phyloP scores from a whole-genome alignment of 2,329 filamentous ascomycete species.

The Colletotrichum truncatum region DNA sequence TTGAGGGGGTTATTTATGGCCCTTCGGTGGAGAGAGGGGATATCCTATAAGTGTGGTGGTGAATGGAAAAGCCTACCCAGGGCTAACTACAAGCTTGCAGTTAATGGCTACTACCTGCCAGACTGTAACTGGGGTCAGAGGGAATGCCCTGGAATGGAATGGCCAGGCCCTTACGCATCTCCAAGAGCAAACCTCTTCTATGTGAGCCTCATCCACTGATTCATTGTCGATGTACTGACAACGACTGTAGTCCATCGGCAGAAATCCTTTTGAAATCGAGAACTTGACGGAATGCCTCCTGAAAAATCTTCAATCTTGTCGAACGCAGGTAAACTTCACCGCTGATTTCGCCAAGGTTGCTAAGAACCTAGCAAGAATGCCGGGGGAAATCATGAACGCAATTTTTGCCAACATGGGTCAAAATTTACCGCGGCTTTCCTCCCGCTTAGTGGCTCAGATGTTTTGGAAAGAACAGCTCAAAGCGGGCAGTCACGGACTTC shows the following conservation, averaged over 20 bases:
- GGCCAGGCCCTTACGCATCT: background rate
- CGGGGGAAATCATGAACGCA: background rate
- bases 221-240: background rate
- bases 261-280: background rate
- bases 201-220: background rate
- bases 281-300: background rate
- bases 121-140: background rate
- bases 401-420: background rate
- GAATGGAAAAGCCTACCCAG: background rate
- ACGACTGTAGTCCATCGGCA: background rate
- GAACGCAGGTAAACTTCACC: background rate
- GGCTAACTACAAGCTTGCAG: background rate
- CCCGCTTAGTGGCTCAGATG: background rate
- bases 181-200: background rate
- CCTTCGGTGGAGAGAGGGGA: background rate
- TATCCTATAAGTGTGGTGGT: background rate
- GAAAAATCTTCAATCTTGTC: background rate
- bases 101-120: background rate
- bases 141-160: background rate
- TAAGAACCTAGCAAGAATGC: background rate
- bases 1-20: background rate
- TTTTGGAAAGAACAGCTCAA: background rate
- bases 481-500: background rate
- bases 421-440: background rate
- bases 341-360: background rate